These are phyloP conservation scores for Aspergillus pseudoglaucus DNA, from an alignment of 2,329 filamentous ascomycete genomes.

Conservation along the genomic window DNA sequence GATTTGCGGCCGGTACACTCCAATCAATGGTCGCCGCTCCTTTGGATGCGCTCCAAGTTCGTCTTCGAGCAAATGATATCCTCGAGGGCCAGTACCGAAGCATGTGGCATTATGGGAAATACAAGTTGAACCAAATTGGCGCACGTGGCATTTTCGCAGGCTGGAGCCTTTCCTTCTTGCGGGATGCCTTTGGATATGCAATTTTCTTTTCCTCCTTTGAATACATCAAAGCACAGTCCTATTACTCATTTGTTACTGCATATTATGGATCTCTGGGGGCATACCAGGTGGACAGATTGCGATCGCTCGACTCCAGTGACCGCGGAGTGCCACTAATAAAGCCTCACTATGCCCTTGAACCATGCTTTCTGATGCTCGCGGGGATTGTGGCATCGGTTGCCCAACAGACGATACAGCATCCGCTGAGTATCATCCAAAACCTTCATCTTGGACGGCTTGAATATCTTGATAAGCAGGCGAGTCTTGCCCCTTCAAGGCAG, in stretches of 20 bases:
- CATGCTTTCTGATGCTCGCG: slow-evolving; percentile 54
- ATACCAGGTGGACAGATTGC: slow-evolving; percentile 22
- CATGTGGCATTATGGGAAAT: slow-evolving; percentile 57
- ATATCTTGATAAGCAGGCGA: slow-evolving; percentile 50
- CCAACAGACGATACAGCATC: slow-evolving; percentile 55
- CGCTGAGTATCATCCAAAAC: slow-evolving; percentile 53
- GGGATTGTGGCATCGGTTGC: slow-evolving; percentile 53
- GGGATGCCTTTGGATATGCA: slow-evolving; percentile 55
- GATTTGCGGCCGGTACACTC: slow-evolving; percentile 52
- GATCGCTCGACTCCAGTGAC: slow-evolving; percentile 19
- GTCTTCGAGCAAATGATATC: slow-evolving; percentile 54
- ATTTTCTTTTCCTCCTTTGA: slow-evolving; percentile 60
- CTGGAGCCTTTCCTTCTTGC: slow-evolving; percentile 53
- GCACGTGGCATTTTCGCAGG: slow-evolving; percentile 57
- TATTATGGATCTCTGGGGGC: slow-evolving; percentile 46
- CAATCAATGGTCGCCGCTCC: slow-evolving; percentile 59
- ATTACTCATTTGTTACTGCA: slow-evolving; percentile 54
- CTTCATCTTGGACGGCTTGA: slow-evolving; percentile 55
- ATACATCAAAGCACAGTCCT: slow-evolving; percentile 56
- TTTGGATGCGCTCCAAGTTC: slow-evolving; percentile 57
- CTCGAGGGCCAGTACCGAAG: slow-evolving; percentile 53
- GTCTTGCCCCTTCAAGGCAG: slow-evolving; percentile 34
- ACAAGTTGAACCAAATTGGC: slow-evolving; percentile 55
- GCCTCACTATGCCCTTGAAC: slow-evolving; percentile 59
- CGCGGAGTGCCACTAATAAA: slow-evolving; percentile 44